Conservation (phyloP, 179 eudicot species). For the Monotropa hypopitys region DNA sequence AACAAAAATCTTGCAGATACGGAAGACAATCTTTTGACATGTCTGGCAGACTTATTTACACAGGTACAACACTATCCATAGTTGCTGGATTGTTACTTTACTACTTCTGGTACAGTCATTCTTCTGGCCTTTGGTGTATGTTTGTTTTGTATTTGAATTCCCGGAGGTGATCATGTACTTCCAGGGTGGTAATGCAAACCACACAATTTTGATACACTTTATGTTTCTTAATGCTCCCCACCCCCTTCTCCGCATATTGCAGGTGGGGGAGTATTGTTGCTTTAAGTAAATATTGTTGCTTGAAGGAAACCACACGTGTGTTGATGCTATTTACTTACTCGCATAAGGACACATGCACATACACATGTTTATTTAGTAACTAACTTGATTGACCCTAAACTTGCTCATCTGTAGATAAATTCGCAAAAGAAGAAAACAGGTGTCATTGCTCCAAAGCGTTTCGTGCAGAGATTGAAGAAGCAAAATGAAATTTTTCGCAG, state of each 20-base stretch:
- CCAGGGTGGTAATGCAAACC: background rate
- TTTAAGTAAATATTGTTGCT: background rate
- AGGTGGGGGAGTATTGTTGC: too few species aligned
- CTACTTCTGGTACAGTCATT: background rate
- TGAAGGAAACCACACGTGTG: background rate
- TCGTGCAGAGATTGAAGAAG: slow-evolving; percentile 67
- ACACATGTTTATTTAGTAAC: background rate
- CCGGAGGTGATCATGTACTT: background rate
- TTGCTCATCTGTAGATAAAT: slow-evolving; percentile 38
- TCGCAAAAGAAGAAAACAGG: slow-evolving; percentile 83
- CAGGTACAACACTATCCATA: slow-evolving; percentile 34
- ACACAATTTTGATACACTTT: background rate
- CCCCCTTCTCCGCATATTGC: too few species aligned
- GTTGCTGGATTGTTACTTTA: background rate
- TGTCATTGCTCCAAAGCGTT: slow-evolving; percentile 75
- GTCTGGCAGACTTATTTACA: slow-evolving; percentile 78
- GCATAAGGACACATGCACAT: background rate
- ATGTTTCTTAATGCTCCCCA: background rate
- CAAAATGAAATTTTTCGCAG: slow-evolving; percentile 70
- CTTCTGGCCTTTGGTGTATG: background rate
- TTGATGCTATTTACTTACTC: background rate
- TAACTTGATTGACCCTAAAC: background rate
- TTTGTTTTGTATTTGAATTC: background rate
- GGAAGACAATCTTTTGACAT: slow-evolving; percentile 73
- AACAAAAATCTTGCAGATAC: slow-evolving; percentile 53